Conservation (phyloP, 78 protist genomes). For the Acrasis kona region DNA sequence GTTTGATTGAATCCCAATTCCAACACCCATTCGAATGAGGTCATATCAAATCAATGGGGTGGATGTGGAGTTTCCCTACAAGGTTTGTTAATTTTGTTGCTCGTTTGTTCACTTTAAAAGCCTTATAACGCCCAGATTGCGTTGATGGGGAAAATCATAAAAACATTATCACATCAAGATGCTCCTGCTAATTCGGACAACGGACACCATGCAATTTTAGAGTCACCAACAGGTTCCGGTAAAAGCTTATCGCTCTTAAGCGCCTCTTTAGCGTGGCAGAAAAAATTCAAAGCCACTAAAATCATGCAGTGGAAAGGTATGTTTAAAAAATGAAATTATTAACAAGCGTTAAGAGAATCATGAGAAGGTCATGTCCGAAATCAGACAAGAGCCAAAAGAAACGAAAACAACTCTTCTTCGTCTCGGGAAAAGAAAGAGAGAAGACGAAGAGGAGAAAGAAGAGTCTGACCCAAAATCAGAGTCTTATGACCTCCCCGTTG, state of each 20-base stretch:
- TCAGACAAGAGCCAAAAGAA: background rate
- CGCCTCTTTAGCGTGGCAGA: background rate
- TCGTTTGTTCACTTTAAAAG: too few relatives aligned
- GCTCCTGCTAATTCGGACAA: background rate
- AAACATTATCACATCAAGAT: background rate
- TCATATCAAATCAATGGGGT: too few relatives aligned
- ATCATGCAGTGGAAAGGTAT: background rate
- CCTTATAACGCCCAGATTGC: background rate
- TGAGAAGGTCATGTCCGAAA: too few relatives aligned
- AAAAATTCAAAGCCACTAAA: background rate
- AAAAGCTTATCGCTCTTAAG: slow-evolving; percentile 11
- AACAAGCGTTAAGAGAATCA: background rate
- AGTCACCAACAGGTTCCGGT: slow-evolving; percentile 39
- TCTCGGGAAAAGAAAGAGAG: background rate
- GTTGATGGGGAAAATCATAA: background rate
- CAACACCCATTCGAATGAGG: too few relatives aligned
- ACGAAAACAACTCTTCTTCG: background rate
- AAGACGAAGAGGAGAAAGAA: too few relatives aligned
- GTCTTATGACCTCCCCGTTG: too few relatives aligned
- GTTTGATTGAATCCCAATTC: too few relatives aligned
- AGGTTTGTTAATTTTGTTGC: too few relatives aligned
- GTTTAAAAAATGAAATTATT: background rate
- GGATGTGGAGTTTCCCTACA: too few relatives aligned
- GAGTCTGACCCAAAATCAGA: too few relatives aligned
- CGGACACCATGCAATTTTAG: background rate